Evolutionary conservation across 106 monocot species (phyloP).

Genomic region (Acorus gramineus): DNA sequence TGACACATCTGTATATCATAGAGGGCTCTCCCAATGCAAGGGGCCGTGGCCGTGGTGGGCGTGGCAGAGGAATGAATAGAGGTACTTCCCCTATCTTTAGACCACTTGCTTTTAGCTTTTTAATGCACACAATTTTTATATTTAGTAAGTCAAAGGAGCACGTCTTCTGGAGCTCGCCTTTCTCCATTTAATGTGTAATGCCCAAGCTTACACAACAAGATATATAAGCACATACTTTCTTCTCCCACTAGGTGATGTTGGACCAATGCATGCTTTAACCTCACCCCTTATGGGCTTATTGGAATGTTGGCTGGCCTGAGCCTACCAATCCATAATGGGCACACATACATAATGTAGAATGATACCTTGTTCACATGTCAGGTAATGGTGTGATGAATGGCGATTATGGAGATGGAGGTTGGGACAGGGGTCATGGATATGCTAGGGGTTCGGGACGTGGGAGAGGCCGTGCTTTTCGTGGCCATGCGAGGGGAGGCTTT

Average conservation of each 20-base stretch:
- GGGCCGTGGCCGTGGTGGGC: conserved; percentile 23
- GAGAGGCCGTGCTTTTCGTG: conserved; percentile 46
- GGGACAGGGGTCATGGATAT: conserved; percentile 43
- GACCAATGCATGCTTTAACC: too few species aligned
- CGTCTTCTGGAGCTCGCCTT: too few species aligned
- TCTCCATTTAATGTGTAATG: too few species aligned
- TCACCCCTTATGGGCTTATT: too few species aligned
- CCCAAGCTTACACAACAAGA: too few species aligned
- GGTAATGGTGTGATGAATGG: not conserved
- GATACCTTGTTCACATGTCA: not conserved
- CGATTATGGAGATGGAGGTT: conserved; percentile 22
- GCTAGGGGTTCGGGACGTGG: conserved; percentile 30
- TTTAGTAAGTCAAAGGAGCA: too few species aligned
- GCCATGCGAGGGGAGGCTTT: conserved; percentile 46
- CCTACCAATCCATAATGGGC: not conserved
- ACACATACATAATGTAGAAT: not conserved
- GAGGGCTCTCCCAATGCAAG: conserved; percentile 13
- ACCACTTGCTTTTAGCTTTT: too few species aligned
- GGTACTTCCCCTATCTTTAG: not conserved
- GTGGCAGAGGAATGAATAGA: conserved; percentile 17
- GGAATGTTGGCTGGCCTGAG: too few species aligned
- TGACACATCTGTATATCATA: not conserved
- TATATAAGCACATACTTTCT: too few species aligned
- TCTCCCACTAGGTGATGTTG: too few species aligned
- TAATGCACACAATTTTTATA: too few species aligned